phyloP scores from a whole-genome alignment of 225 moss, liverwort and hornwort genomes.

The Sphagnum tenellum region DNA sequence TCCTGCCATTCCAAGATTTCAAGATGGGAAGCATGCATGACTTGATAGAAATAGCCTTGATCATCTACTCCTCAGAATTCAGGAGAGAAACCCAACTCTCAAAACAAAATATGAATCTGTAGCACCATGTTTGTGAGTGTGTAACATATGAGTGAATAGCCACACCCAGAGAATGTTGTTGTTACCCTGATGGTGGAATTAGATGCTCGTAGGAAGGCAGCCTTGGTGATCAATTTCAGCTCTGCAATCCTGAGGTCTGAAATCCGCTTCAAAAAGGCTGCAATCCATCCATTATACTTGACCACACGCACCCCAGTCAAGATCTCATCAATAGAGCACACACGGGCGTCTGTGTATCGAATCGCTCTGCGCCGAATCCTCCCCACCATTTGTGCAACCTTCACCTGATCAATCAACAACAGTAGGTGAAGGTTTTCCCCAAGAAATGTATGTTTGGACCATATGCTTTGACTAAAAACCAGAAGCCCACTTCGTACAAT shows the following conservation, averaged over 20 bases:
- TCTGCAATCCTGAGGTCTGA: slow-evolving; percentile 43
- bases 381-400: slow-evolving; percentile 45
- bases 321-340: slow-evolving; percentile 58
- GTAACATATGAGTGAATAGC: too few species aligned
- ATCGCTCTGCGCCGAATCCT: slow-evolving; percentile 47
- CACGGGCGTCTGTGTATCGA: slow-evolving; percentile 66
- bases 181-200: slow-evolving; percentile 45
- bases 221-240: slow-evolving; percentile 59
- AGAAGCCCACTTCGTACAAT: too few species aligned
- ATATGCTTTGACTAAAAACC: too few species aligned
- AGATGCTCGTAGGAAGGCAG: slow-evolving; percentile 43
- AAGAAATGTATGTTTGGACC: too few species aligned
- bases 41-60: too few species aligned
- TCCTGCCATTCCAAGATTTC: slow-evolving; percentile 25
- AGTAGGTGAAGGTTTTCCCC: too few species aligned
- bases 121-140: too few species aligned
- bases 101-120: too few species aligned
- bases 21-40: too few species aligned
- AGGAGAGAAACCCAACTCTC: too few species aligned
- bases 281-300: slow-evolving; percentile 93
- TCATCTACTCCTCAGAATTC: too few species aligned
- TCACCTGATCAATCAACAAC: slow-evolving; percentile 23
- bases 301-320: slow-evolving; percentile 82
- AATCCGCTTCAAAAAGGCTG: slow-evolving; percentile 70
- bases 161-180: background rate